Conservation (phyloP, 352 stramenopile species). For the Thalassiosira pacifica region DNA sequence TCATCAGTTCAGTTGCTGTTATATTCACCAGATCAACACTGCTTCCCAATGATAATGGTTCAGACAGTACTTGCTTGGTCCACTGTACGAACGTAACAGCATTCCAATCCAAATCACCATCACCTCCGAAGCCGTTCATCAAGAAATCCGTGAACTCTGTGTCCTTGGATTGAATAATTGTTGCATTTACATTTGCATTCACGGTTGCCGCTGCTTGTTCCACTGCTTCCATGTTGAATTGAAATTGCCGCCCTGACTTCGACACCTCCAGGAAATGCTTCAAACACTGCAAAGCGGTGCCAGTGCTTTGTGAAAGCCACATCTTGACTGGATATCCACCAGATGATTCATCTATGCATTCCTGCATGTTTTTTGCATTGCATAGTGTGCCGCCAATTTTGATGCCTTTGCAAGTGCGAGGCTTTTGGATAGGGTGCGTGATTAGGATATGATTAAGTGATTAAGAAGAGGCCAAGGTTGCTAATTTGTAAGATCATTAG, state of each 20-base stretch:
- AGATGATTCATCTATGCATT: constrained; percentile 17
- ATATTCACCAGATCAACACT: too few species aligned
- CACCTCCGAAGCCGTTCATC: background rate
- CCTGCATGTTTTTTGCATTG: background rate
- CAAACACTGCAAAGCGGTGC: constrained; percentile 4
- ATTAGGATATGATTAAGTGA: too few species aligned
- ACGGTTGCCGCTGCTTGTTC: background rate
- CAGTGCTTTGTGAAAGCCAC: constrained; percentile 6
- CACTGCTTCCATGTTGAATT: background rate
- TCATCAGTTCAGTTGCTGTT: too few species aligned
- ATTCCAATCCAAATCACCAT: constrained; percentile 12
- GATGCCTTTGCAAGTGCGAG: background rate
- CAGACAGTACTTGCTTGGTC: background rate
- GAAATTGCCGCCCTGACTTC: background rate
- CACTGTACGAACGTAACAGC: background rate
- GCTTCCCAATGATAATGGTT: too few species aligned
- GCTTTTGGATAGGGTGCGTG: too few species aligned
- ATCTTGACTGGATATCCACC: constrained; percentile 8
- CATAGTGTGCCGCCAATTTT: constrained; percentile 14
- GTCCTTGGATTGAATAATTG: too few species aligned
- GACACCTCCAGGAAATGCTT: background rate
- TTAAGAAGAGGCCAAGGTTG: too few species aligned
- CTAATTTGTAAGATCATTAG: too few species aligned
- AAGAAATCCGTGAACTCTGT: too few species aligned
- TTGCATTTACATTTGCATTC: background rate